A percentile compares a stretch with the other conserved stretches of the same genome.
These are phyloP conservation scores for Kandelia obovata DNA, from an alignment of 345 rosid genomes.

Conservation along the genomic window DNA sequence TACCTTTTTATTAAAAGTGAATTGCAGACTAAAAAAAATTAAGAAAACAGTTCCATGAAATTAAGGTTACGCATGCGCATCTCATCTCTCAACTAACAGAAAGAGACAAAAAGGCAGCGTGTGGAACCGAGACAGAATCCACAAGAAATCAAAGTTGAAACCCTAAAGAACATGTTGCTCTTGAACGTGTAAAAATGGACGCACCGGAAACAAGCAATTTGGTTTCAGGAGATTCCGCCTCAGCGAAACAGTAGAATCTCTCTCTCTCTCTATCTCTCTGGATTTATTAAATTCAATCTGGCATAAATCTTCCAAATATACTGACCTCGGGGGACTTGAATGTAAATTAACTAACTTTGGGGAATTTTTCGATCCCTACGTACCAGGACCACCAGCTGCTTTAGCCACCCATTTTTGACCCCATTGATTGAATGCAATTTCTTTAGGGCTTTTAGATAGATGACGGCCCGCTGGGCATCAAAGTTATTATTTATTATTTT, in stretches of 20 bases:
- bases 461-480: too few species aligned
- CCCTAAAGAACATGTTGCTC: not conserved
- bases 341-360: conserved; percentile 1
- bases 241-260: not conserved
- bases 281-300: too few species aligned
- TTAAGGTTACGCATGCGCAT: not conserved
- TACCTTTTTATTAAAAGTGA: not conserved
- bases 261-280: too few species aligned
- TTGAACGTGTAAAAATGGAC: conserved; percentile 1
- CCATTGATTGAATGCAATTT: too few species aligned
- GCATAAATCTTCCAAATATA: conserved; percentile 15
- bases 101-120: not conserved
- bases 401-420: too few species aligned
- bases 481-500: too few species aligned
- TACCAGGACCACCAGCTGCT: too few species aligned
- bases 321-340: conserved; percentile 14
- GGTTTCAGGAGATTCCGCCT: not conserved
- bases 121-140: not conserved
- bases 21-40: not conserved
- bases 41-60: conserved; percentile 8
- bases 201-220: conserved; percentile 5
- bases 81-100: not conserved
- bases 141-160: conserved; percentile 1
- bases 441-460: too few species aligned
- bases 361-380: not conserved